Evolutionary conservation across 257 asterid genomes (phyloP).

Genomic region (Petunia axillaris): DNA sequence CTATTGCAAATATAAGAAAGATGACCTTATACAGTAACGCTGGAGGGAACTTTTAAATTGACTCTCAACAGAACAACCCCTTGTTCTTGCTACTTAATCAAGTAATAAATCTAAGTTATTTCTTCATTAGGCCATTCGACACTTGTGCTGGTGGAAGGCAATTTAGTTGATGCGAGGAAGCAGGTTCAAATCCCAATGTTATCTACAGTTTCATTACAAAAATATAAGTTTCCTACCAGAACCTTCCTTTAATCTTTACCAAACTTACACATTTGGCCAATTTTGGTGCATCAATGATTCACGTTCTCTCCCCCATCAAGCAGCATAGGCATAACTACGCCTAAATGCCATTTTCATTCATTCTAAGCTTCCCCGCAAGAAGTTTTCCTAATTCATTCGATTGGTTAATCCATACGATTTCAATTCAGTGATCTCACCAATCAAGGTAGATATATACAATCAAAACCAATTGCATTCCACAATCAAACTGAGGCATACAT

Average conservation of each 20-base stretch:
- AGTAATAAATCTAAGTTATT: not conserved
- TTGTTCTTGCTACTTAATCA: not conserved
- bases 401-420: not conserved
- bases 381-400: slow-evolving; percentile 7
- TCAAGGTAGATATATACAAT: slow-evolving; percentile 17
- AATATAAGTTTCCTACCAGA: not conserved
- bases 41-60: not conserved
- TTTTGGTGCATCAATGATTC: not conserved
- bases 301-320: not conserved
- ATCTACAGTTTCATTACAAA: not conserved
- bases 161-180: not conserved
- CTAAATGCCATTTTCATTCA: not conserved
- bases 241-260: not conserved
- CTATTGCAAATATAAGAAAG: not conserved
- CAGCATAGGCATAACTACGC: slow-evolving; percentile 17
- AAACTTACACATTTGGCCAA: not conserved
- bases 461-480: not conserved
- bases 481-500: not conserved
- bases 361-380: not conserved
- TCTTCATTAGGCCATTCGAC: not conserved
- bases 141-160: not conserved
- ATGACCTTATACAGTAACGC: not conserved
- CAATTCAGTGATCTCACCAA: slow-evolving; percentile 17
- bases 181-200: not conserved
- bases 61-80: not conserved